Percentiles rank a stretch among this genome's conserved stretches.
phyloP scores from a whole-genome alignment of 352 stramenopile species.

The Pythium periplocum region DNA sequence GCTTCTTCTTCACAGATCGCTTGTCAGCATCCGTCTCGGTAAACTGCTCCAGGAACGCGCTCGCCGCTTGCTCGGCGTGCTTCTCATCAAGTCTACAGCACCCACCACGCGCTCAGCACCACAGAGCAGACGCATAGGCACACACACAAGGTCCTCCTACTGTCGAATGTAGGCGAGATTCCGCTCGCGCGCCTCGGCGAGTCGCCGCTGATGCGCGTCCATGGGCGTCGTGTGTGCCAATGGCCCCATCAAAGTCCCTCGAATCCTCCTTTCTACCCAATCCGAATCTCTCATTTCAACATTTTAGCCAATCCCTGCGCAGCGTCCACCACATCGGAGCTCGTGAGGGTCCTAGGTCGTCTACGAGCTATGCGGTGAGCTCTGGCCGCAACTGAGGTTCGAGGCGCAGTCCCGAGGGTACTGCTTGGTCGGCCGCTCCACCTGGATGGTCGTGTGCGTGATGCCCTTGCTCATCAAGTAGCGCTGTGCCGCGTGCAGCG shows the following conservation, averaged over 20 bases:
- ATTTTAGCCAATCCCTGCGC: no score
- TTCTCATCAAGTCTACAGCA: constrained; percentile 45
- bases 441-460: constrained; percentile 87
- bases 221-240: constrained; percentile 1
- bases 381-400: constrained; percentile 70
- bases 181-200: constrained; percentile 54
- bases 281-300: no score
- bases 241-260: no score
- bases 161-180: constrained; percentile 78
- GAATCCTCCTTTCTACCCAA: no score
- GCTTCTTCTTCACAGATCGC: constrained; percentile 12
- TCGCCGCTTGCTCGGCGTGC: constrained; percentile 26
- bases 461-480: constrained; percentile 75
- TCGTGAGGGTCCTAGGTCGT: background rate
- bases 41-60: constrained; percentile 37
- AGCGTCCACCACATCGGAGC: no score
- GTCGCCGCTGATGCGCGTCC: constrained; percentile 22
- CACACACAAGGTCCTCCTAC: constrained; percentile 10
- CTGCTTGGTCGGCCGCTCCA: constrained; percentile 61
- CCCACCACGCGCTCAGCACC: background rate
- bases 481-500: constrained; percentile 64
- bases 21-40: constrained; percentile 3
- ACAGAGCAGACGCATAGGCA: background rate
- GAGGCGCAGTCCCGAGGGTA: constrained; percentile 71
- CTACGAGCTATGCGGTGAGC: constrained; percentile 49